Conservation (phyloP, 78 protist genomes). For the Dictyostelium purpureum region DNA sequence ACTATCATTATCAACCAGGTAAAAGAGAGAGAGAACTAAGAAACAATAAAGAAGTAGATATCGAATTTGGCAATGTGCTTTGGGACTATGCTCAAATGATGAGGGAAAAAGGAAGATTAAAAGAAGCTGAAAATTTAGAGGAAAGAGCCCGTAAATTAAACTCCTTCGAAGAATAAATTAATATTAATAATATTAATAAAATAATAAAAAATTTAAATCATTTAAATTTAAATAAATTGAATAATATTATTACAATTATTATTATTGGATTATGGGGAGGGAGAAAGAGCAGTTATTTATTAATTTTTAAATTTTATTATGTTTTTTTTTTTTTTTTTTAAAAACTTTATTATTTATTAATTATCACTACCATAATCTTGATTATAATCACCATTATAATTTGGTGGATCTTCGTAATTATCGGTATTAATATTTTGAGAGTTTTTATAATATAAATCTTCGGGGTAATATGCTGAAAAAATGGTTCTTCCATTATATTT, state of each 20-base stretch:
- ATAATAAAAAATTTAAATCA: neutral
- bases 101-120: constrained; percentile 33
- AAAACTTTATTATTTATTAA: neutral
- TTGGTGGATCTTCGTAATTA: neutral
- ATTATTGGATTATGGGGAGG: neutral
- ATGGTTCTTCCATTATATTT: constrained; percentile 63
- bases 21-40: constrained; percentile 64
- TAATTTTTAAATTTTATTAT: neutral
- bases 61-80: constrained; percentile 68
- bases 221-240: neutral
- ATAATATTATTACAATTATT: neutral
- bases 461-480: constrained; percentile 64
- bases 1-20: constrained; percentile 1
- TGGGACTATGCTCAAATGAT: constrained; percentile 78
- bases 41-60: constrained; percentile 53
- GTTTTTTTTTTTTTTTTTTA: neutral
- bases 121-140: constrained; percentile 58
- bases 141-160: constrained; percentile 56
- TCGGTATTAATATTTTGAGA: neutral
- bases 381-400: neutral
- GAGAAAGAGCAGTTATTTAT: neutral
- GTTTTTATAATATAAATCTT: constrained; percentile 56
- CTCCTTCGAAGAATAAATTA: constrained; percentile 51
- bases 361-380: neutral
- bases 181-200: neutral